phyloP scores from a whole-genome alignment of 306 rosid genomes.

The Vicia sativa region DNA sequence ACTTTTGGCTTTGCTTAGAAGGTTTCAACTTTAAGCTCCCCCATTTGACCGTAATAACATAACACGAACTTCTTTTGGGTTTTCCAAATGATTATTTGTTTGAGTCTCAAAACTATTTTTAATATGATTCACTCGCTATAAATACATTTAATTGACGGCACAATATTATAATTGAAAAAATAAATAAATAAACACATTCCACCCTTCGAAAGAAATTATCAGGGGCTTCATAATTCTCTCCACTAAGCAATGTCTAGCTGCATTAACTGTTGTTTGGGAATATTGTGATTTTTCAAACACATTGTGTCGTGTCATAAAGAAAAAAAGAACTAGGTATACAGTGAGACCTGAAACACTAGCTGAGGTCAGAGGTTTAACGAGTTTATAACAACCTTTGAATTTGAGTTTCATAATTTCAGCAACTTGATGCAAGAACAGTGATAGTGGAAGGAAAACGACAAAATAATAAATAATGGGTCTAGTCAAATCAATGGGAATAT shows the following conservation, averaged over 20 bases:
- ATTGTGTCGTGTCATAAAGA: background rate
- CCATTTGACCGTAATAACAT: slow-evolving; percentile 34
- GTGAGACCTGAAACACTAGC: slow-evolving; percentile 6
- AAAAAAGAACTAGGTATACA: background rate
- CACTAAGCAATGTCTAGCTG: slow-evolving; percentile 33
- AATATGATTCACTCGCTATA: slow-evolving; percentile 30
- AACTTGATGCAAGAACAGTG: slow-evolving; percentile 18
- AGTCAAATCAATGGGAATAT: slow-evolving; percentile 26
- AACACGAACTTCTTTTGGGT: background rate
- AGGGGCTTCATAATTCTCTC: slow-evolving; percentile 47
- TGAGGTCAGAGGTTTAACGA: slow-evolving; percentile 38
- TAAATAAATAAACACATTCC: background rate
- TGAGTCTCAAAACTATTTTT: slow-evolving; percentile 38
- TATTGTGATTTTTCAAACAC: background rate
- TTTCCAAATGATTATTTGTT: slow-evolving; percentile 45
- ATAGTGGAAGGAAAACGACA: slow-evolving; percentile 28
- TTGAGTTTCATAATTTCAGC: slow-evolving; percentile 21
- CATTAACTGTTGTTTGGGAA: slow-evolving; percentile 3
- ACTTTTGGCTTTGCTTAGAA: slow-evolving; percentile 28
- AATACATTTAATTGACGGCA: slow-evolving; percentile 63
- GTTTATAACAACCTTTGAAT: slow-evolving; percentile 31
- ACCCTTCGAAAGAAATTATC: slow-evolving; percentile 12
- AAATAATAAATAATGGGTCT: slow-evolving; percentile 21
- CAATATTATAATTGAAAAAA: slow-evolving; percentile 46
- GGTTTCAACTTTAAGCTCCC: slow-evolving; percentile 6